A percentile compares a stretch with the other conserved stretches of the same genome.
Conservation (phyloP, 139 green algal species). For the Protoeuglena noctilucae region DNA sequence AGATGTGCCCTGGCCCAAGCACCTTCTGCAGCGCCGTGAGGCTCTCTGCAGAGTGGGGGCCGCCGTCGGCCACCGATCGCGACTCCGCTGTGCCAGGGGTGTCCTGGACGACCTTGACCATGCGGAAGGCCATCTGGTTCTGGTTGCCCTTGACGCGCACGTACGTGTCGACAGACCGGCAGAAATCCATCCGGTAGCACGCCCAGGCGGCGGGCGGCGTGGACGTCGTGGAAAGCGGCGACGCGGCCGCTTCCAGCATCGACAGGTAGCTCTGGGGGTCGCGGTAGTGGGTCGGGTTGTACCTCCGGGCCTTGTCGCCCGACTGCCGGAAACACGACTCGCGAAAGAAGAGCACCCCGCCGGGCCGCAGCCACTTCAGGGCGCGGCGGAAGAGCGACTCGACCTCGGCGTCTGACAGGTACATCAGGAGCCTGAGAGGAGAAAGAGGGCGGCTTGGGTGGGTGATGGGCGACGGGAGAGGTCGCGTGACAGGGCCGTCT, state of each 20-base stretch:
- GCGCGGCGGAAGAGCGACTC: conserved; percentile 30
- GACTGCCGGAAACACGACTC: conserved; percentile 75
- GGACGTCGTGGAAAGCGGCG: not conserved
- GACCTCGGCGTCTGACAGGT: conserved; percentile 66
- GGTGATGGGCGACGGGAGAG: no score
- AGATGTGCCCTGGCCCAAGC: conserved; percentile 61
- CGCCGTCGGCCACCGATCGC: conserved; percentile 50
- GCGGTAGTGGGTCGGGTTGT: conserved; percentile 82
- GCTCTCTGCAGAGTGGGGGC: conserved; percentile 38
- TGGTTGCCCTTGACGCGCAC: conserved; percentile 69
- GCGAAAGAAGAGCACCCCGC: conserved; percentile 66
- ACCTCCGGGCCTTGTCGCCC: conserved; percentile 45
- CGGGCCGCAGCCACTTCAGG: conserved; percentile 43
- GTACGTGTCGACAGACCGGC: conserved; percentile 65
- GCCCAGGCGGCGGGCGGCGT: conserved; percentile 19
- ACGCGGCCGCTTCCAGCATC: conserved; percentile 39
- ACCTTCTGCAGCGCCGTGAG: conserved; percentile 62
- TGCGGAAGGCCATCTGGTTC: conserved; percentile 51
- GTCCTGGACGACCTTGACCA: conserved; percentile 11
- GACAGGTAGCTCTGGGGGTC: conserved; percentile 54
- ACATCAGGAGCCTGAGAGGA: conserved; percentile 93
- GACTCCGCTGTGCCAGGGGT: not conserved
- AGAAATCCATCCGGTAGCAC: conserved; percentile 40
- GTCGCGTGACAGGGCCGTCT: no score
- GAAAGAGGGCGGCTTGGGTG: no score